Base-by-base conservation (phyloP, 345 rosid genomes). In the Bretschneidera sinensis region DNA sequence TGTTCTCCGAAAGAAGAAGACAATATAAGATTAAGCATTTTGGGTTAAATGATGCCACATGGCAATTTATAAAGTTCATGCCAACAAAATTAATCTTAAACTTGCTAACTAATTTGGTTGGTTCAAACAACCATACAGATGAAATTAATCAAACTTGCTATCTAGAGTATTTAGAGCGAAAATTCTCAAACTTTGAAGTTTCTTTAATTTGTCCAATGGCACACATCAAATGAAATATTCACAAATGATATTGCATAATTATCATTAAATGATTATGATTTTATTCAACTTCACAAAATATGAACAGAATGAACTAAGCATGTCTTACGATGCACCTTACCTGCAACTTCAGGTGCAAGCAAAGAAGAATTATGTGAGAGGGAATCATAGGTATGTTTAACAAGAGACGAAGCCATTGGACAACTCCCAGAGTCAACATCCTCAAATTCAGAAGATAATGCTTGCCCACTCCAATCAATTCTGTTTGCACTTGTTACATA, bases 381-480 rank as follows among this genome's bases (percentile, higher is more conserved):
- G 28, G 72, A 56, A 24, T 18, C 53, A 59, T 31, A 57, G 17
- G 43, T 34, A n/a, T 68, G 59, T 58, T 59, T 71, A 19, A 24
- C 24, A 52, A 43, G 61, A 61, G 78, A 60, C 31, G 53, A 53
- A 17, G 74, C 39, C 48, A 63, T 56, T 25, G 52, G 53, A 58
- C 59, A 55, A 52, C 59, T 64, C 59, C 66, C 39, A 24, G 83
- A 72, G 66, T 64, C 74, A 47, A 67, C 77, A 63, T 79, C 81
- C 66, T 78, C 79, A 54, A 67, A 20, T 47, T 76, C 80, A 49
- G 78, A 70, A 65, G 83, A 71, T 35, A 73, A 49, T 49, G 84
- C 25, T 60, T 70, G 77, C 33, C 73, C 63, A 33, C 65, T 75
- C 75, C 77, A 62, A 55, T 72, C 74, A 57, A 48, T 39, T 71